Conservation (phyloP, 225 moss, liverwort and hornwort species). For the Pseudisothecium myosuroides region DNA sequence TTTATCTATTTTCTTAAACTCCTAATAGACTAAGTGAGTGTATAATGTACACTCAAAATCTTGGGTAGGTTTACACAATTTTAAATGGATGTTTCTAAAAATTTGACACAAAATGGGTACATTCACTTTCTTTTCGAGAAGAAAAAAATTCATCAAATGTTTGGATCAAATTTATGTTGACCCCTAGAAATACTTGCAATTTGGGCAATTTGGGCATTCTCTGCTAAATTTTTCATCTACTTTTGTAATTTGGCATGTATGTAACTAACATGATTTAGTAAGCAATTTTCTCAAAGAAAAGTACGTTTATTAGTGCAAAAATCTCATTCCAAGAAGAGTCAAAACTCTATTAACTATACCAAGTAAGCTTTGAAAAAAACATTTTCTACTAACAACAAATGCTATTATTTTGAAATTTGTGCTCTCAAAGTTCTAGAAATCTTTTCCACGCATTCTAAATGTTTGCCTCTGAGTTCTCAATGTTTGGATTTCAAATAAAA, state of each 20-base stretch:
- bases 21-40: fast-evolving
- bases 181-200: fast-evolving
- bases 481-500: not conserved
- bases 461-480: not conserved
- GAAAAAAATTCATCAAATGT: not conserved
- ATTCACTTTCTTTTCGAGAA: fast-evolving
- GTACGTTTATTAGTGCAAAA: not conserved
- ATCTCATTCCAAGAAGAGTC: too few species aligned
- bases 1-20: not conserved
- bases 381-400: not conserved
- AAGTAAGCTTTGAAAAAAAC: not conserved
- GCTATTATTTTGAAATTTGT: not conserved
- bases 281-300: not conserved
- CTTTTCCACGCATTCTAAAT: not conserved
- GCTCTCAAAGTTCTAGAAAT: fast-evolving
- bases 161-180: fast-evolving
- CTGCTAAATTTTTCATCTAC: not conserved
- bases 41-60: fast-evolving
- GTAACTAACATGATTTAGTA: fast-evolving
- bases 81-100: not conserved
- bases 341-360: not conserved
- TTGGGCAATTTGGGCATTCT: not conserved
- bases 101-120: not conserved
- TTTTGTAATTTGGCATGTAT: not conserved
- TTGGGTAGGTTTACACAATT: fast-evolving